A percentile compares a stretch with the other conserved stretches of the same genome.
Conservation (phyloP, 2,329 filamentous ascomycete genomes). For the Didymella arachidicola region DNA sequence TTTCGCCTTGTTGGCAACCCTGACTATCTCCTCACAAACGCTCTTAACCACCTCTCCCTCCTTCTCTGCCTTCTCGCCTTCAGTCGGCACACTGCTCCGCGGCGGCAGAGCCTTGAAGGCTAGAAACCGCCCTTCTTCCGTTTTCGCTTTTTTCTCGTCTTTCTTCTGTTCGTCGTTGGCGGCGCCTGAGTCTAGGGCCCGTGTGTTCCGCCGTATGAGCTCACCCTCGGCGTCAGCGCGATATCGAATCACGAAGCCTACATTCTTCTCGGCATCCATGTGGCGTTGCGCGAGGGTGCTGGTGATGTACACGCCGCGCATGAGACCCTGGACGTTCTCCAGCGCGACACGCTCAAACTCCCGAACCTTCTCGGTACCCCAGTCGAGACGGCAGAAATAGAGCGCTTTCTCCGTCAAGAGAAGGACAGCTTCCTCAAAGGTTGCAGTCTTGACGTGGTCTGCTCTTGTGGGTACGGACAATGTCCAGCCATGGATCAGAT, state of each 20-base stretch:
- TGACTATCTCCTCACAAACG: conserved; percentile 79
- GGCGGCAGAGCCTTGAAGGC: conserved; percentile 66
- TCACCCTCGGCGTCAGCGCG: conserved; percentile 73
- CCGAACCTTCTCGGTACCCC: conserved; percentile 92
- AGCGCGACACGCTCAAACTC: conserved; percentile 89
- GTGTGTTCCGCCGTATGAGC: conserved; percentile 81
- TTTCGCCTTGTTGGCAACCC: conserved; percentile 64
- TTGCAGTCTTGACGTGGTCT: conserved; percentile 70
- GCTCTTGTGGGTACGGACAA: conserved; percentile 77
- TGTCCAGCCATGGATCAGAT: conserved; percentile 89
- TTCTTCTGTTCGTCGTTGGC: conserved; percentile 26
- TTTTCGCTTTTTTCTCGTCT: conserved; percentile 29
- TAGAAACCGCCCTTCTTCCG: conserved; percentile 51
- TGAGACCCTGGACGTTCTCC: conserved; percentile 74
- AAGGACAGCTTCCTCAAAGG: conserved; percentile 88
- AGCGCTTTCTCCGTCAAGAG: conserved; percentile 84
- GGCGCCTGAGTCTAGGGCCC: conserved; percentile 69
- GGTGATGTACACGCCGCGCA: conserved; percentile 87
- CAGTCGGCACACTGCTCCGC: conserved; percentile 49
- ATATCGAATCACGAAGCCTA: conserved; percentile 84
- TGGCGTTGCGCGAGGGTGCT: conserved; percentile 82
- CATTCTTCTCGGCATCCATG: conserved; percentile 78
- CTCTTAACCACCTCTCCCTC: conserved; percentile 65
- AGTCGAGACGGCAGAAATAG: conserved; percentile 92
- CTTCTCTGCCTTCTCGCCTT: conserved; percentile 45